Conservation (phyloP, 2,329 filamentous ascomycete genomes). For the Pyricularia sp. region DNA sequence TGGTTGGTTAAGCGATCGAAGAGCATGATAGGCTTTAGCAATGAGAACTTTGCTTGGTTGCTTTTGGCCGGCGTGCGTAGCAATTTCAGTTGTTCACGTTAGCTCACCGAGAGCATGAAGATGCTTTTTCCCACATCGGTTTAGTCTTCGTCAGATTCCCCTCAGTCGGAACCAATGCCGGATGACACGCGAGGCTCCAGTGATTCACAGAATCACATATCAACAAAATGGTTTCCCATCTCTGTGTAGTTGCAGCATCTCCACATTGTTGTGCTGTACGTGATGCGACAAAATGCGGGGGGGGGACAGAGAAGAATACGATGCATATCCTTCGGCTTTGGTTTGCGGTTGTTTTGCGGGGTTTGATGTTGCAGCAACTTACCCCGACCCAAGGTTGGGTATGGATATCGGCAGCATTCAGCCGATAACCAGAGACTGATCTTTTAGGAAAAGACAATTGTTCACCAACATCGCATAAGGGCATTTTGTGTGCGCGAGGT, state of each 20-base stretch:
- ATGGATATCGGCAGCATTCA: background rate
- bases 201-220: background rate
- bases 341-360: background rate
- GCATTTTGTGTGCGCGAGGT: too few relatives aligned
- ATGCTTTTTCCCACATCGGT: background rate
- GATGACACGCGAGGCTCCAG: background rate
- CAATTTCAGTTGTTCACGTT: background rate
- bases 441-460: too few relatives aligned
- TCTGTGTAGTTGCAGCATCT: background rate
- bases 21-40: constrained; percentile 13
- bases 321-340: background rate
- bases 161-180: background rate
- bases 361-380: background rate
- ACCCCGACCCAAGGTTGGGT: background rate
- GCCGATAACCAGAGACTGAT: background rate
- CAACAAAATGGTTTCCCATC: background rate
- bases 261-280: background rate
- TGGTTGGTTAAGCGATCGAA: constrained; percentile 12
- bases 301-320: background rate
- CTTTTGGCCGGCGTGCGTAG: background rate
- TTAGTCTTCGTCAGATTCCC: background rate
- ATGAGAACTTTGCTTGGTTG: background rate
- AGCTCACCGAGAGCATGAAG: background rate
- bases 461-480: too few relatives aligned
- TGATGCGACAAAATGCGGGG: background rate